Percentiles rank a stretch among this genome's conserved stretches.
These are phyloP conservation scores for Botrytis deweyae DNA, from an alignment of 2,329 filamentous ascomycete species.

Conservation along the genomic window DNA sequence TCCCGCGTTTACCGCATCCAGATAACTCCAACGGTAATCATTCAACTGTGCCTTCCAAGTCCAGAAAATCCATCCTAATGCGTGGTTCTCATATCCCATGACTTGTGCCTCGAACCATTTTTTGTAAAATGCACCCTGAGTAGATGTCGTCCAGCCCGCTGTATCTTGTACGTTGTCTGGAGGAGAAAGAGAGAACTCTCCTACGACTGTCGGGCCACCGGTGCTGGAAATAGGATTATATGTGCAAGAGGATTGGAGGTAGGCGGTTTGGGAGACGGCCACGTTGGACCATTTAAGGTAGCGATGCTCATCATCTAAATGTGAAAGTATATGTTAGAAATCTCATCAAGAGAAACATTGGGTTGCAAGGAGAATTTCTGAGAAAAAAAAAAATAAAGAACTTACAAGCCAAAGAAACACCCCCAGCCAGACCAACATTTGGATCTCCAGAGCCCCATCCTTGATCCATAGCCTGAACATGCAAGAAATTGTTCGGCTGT, in stretches of 20 bases:
- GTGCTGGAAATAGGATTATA: constrained; percentile 44
- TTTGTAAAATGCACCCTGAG: constrained; percentile 50
- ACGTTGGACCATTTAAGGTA: constrained; percentile 56
- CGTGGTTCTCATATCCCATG: constrained; percentile 51
- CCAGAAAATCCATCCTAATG: constrained; percentile 59
- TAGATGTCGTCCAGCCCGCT: constrained; percentile 45
- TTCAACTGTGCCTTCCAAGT: constrained; percentile 54
- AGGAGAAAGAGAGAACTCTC: constrained; percentile 58
- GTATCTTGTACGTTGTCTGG: constrained; percentile 49
- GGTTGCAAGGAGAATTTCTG: not conserved
- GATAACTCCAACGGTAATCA: constrained; percentile 53
- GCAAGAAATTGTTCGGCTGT: constrained; percentile 45
- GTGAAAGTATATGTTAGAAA: constrained; percentile 4
- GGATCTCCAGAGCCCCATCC: constrained; percentile 58
- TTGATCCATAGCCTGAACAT: constrained; percentile 54
- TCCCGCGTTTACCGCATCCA: constrained; percentile 43
- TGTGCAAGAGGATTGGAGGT: constrained; percentile 52
- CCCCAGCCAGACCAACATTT: constrained; percentile 45
- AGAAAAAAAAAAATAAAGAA: constrained; percentile 38
- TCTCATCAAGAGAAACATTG: not conserved
- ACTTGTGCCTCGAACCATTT: constrained; percentile 59
- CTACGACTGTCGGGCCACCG: constrained; percentile 50
- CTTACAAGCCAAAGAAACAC: constrained; percentile 46
- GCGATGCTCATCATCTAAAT: constrained; percentile 43
- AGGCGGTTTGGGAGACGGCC: constrained; percentile 47